phyloP scores from a whole-genome alignment of 2,329 filamentous ascomycete genomes.

The Colletotrichum sp. region DNA sequence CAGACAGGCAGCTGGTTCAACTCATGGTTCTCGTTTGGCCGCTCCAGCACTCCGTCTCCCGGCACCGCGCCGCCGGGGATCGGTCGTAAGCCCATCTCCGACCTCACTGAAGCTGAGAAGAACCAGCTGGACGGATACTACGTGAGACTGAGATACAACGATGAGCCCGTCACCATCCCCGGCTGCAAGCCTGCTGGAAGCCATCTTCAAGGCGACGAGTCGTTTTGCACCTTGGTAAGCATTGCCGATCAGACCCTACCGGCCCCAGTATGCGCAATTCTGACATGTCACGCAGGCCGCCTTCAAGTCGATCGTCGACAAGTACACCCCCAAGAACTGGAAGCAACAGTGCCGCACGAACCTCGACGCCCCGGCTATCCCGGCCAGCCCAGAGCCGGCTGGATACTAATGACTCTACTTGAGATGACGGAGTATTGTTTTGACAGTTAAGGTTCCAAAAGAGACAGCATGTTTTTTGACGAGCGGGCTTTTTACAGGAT shows the following conservation, averaged over 20 bases:
- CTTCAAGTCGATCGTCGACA: conserved; percentile 92
- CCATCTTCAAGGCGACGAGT: conserved; percentile 85
- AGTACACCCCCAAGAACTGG: conserved; percentile 86
- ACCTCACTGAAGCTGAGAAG: conserved; percentile 63
- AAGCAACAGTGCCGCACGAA: conserved; percentile 56
- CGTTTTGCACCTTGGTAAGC: conserved; percentile 85
- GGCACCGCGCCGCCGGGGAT: conserved; percentile 51
- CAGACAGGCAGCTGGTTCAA: conserved; percentile 35
- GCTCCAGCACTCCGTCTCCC: conserved; percentile 23
- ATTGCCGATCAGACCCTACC: neutral
- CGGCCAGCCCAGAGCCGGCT: conserved; percentile 55
- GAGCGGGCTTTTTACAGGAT: neutral
- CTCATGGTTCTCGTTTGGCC: conserved; percentile 32
- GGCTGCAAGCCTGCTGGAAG: conserved; percentile 80
- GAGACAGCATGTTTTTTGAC: neutral
- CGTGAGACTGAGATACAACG: conserved; percentile 91
- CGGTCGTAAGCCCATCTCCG: conserved; percentile 62
- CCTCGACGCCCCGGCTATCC: conserved; percentile 47
- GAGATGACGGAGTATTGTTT: neutral
- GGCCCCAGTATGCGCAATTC: neutral
- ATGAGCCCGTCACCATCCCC: conserved; percentile 79
- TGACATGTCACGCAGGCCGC: conserved; percentile 61
- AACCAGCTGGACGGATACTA: conserved; percentile 72
- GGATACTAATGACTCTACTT: conserved; percentile 42
- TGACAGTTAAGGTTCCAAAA: neutral